Base-by-base conservation (phyloP, 345 rosid species). In the Draba incana region DNA sequence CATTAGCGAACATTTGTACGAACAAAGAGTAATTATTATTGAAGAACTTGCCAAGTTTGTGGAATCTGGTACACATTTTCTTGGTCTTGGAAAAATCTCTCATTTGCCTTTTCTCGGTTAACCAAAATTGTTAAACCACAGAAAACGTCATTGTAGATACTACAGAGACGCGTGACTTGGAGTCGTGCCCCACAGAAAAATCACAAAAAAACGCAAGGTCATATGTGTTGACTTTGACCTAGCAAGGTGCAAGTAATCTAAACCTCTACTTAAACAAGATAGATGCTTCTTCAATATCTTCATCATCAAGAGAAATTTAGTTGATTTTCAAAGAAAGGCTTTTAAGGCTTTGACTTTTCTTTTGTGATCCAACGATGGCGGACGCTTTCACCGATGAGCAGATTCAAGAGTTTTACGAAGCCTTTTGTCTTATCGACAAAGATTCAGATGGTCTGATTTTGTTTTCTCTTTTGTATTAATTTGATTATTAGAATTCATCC, bases 21-120 rank as follows among this genome's bases (percentile, higher is more conserved):
- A 20, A 20, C 0, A 20, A 20, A 20, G 20, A 20, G 20, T 0
- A 20, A 20, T 20, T 20, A 20, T 20, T 20, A n/a, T n/a, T n/a
- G 99, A 92, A 74, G 87, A 89, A 75, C 87, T 95, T 76, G 83
- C 96, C 20, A 89, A 88, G 78, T 72, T 69, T 75, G 77, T 92
- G 62, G 94, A 88, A 75, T 83, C 82, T 69, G 99, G 99, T 95
- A 90, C 43, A 79, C 48, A 73, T 27, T 23, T 64, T 70, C 47
- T 55, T 27, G 39, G 51, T 11, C 62, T 15, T 14, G 24, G 57
- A 46, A 57, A 63, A 39, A 54, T 47, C 51, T 50, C 60, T 39
- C 2, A 10, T 68, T 60, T 20, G 20, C 49, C 20, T 54, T 75
- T 48, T 48, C 54, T 16, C 6, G 25, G 39, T 31, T 31, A 0